These are phyloP conservation scores for Colletotrichum sp. DNA, from an alignment of 2,329 filamentous ascomycete genomes.

Conservation along the genomic window DNA sequence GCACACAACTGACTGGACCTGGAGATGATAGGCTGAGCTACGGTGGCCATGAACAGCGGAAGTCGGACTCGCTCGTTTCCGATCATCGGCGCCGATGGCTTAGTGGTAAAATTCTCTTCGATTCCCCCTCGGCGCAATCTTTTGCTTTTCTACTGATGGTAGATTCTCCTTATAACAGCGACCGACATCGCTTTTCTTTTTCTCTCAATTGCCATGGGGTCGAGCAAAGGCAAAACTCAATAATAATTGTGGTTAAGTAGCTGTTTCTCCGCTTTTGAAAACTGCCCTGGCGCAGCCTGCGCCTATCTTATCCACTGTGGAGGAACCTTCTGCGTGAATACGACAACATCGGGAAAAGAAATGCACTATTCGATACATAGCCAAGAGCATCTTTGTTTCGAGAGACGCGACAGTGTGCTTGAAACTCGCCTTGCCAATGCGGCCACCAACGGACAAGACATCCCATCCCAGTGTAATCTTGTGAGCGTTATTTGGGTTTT, in stretches of 20 bases:
- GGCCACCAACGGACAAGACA: not conserved
- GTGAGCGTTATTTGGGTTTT: not conserved
- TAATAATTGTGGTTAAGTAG: too few relatives aligned
- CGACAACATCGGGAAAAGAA: not conserved
- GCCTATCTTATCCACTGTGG: not conserved
- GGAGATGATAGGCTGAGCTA: rapidly evolving
- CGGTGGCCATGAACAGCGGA: rapidly evolving
- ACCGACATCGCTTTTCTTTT: not conserved
- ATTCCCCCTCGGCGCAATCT: constrained; percentile 5
- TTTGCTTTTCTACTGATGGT: not conserved
- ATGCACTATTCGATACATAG: not conserved
- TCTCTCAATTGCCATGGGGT: not conserved
- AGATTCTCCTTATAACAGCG: too few relatives aligned
- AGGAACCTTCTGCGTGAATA: not conserved
- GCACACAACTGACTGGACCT: not conserved
- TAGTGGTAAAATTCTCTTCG: constrained; percentile 18
- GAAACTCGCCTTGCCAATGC: not conserved
- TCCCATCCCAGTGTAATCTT: not conserved
- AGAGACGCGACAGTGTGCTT: not conserved
- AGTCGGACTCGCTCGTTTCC: not conserved
- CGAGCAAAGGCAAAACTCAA: too few relatives aligned
- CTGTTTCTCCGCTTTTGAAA: not conserved
- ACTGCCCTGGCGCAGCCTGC: not conserved
- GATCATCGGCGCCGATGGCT: not conserved
- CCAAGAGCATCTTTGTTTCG: not conserved